Conservation (phyloP, 805 yeast genomes). For the Komagataella populi region DNA sequence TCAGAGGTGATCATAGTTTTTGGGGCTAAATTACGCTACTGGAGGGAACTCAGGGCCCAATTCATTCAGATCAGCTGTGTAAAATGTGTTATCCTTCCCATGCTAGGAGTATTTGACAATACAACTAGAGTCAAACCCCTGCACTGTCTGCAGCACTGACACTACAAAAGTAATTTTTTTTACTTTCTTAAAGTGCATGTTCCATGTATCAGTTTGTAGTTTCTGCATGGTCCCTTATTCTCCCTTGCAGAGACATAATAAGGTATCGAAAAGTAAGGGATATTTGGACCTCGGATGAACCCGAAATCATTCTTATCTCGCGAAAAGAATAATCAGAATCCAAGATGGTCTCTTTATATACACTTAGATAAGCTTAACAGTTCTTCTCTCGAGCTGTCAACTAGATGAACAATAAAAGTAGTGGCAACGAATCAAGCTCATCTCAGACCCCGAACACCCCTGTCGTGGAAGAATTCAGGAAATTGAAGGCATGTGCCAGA, state of each 20-base stretch:
- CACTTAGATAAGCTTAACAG: neutral
- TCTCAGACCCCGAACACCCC: neutral
- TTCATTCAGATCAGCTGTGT: neutral
- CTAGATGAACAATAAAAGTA: neutral
- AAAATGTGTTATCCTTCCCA: neutral
- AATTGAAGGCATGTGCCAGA: constrained; percentile 39
- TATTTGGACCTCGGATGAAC: neutral
- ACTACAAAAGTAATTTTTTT: neutral
- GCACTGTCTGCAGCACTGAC: neutral
- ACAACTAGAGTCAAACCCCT: neutral
- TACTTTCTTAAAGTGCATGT: neutral
- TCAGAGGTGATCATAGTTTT: neutral
- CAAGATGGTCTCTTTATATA: neutral
- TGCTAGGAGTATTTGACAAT: neutral
- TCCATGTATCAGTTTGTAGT: too few species aligned
- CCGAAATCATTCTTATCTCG: neutral
- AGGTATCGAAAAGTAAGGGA: neutral
- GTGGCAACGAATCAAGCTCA: neutral
- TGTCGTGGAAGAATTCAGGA: constrained; percentile 20
- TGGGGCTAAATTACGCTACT: neutral
- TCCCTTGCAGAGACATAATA: neutral
- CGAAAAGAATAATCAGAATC: neutral
- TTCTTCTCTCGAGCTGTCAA: neutral
- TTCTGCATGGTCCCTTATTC: neutral
- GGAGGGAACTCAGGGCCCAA: neutral